These are phyloP conservation scores for Cryptococcus sp. DNA, from an alignment of 1,284 basidiomycete species.

Conservation along the genomic window DNA sequence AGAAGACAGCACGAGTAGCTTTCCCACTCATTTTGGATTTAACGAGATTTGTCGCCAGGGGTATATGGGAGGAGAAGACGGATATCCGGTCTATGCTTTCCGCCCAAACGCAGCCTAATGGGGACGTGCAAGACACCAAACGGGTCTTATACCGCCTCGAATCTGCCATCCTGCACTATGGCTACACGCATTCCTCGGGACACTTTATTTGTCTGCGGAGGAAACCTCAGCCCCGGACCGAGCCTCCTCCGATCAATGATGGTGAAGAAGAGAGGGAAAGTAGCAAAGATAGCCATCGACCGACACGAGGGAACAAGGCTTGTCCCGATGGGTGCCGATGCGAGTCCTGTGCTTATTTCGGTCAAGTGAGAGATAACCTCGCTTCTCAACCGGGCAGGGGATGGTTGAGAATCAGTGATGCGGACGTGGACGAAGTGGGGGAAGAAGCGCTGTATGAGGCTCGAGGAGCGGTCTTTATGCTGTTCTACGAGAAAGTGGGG, in stretches of 20 bases:
- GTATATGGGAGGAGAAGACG: slow-evolving; percentile 43
- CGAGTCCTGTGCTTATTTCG: slow-evolving; percentile 35
- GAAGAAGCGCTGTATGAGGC: slow-evolving; percentile 67
- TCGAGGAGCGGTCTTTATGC: slow-evolving; percentile 70
- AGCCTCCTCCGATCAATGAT: neutral
- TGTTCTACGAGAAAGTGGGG: slow-evolving; percentile 80
- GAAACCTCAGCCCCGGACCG: slow-evolving; percentile 58
- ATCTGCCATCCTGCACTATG: slow-evolving; percentile 84
- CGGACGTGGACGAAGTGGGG: slow-evolving; percentile 73
- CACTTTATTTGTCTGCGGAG: slow-evolving; percentile 89
- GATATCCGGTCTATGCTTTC: slow-evolving; percentile 13
- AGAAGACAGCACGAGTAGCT: slow-evolving; percentile 74
- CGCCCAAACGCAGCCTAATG: neutral
- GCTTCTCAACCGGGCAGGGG: slow-evolving; percentile 48
- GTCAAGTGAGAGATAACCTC: slow-evolving; percentile 31
- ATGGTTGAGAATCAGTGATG: slow-evolving; percentile 85
- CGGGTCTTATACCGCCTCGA: slow-evolving; percentile 75
- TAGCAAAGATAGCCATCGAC: slow-evolving; percentile 16
- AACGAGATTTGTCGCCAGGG: slow-evolving; percentile 62
- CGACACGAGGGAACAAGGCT: slow-evolving; percentile 25
- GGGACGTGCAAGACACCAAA: slow-evolving; percentile 31
- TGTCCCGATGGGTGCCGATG: slow-evolving; percentile 45
- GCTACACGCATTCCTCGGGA: slow-evolving; percentile 77
- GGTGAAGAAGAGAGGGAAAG: neutral
- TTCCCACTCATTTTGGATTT: slow-evolving; percentile 86